Base-by-base conservation (phyloP, 202 grass and related monocot genomes). In the Setaria viridis region DNA sequence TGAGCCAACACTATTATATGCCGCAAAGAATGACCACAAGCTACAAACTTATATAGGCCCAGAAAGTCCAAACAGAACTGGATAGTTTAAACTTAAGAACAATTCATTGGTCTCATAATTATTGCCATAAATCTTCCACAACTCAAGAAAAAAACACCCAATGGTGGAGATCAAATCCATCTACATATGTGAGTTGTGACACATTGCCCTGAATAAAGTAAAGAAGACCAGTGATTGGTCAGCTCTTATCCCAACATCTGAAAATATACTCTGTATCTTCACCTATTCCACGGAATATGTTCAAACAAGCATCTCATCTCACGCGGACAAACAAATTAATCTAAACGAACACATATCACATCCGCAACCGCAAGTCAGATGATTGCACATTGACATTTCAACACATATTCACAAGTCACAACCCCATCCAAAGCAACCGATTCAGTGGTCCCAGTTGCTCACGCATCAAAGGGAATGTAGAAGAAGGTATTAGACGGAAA, bases 241-340 rank as follows among this genome's bases (percentile, higher is more conserved):
- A 67, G 67, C 34, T 25, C 82, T 72, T 88, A 85, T 81, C 42
- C 55, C 35, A 43, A 60, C 47, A 67, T 67, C 82, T 6, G 39
- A 47, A 43, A 67, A 62, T 57, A 86, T 39, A 30, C 11, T 55
- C 1, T 63, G 10, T 54, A 7, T 32, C 62, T 68, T 80, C 59
- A 17, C 10, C 3, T 29, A 21, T 62, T 78, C 53, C 19, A 80
- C 34, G 1, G 5, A 12, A 1, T 53, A 35, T 57, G 41, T 15
- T 84, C 82, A 80, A 86, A 72, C 32, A 63, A 66, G 14, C 17
- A 51, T 63, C 16, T 64, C 20, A 71, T 48, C 34, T 55, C 15
- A 86, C 11, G 20, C 17, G 9, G 20, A 41, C 10, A 73, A 66
- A 72, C 21, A 58, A 16, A 25, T 34, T 41, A 68, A 68, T 45